Evolutionary conservation across 257 asterid species (phyloP), one percentile per base, ranked within the genome.

Genomic region (Mentha longifolia): DNA sequence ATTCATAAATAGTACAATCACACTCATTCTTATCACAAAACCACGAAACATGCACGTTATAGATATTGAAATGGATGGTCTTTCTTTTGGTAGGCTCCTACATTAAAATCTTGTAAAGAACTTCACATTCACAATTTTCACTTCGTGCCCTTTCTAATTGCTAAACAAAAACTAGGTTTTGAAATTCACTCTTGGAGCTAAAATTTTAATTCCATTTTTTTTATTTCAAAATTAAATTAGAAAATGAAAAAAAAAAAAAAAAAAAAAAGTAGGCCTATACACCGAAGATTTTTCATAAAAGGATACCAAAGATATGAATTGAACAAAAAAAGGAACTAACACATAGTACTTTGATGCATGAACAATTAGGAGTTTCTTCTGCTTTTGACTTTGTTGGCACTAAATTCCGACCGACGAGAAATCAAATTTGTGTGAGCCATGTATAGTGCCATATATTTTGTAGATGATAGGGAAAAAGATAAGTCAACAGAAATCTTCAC

Each of bases 401-500:
- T 64, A 43, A 64, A 63, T 46, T 65, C 41, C 56, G 2, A 45
- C 42, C 57, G 5, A 43, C 8, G 22, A 64, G 35, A 39, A 43
- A 43, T 25, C 25, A 64, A 46, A 25, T 9, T 5, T 25, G 1
- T 45, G 9, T 45, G 45, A 41, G 58, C 57, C 58, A 65, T 25
- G 58, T 46, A 65, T 25, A 65, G 57, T 65, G 70, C 70, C 58
- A 46, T 49, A 45, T 64, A 7, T 47, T 25, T 47, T 35, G 39
- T 28, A 65, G 58, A 46, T 22, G 14, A 43, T 45, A 13, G 42
- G 56, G 10, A 30, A 42, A 43, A 46, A 47, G 58, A 30, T 14
- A 47, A 65, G 71, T 46, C 71, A 65, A 47, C 59, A 25, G 6
- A 42, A n/a, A 31, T 49, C 46, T 66, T 47, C 60, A 66, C 47